These are phyloP conservation scores for Heimioporus sp. DNA, from an alignment of 768 basidiomycete genomes.

Conservation along the genomic window DNA sequence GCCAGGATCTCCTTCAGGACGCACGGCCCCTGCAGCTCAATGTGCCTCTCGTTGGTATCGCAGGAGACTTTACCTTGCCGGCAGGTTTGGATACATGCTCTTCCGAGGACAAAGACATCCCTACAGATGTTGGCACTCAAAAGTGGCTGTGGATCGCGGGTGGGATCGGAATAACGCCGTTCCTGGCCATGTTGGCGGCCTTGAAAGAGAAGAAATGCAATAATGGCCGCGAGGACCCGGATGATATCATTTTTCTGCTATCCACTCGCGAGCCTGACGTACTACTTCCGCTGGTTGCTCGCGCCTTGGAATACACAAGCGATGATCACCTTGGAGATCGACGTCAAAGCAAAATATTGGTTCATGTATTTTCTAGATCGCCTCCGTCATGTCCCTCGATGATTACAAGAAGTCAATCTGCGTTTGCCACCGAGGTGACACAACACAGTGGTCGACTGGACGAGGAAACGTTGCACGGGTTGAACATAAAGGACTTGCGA, in stretches of 20 bases:
- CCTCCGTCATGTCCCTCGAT: neutral
- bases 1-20: constrained; percentile 43
- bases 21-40: constrained; percentile 36
- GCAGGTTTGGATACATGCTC: neutral
- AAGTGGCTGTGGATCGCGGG: constrained; percentile 57
- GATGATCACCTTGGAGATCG: neutral
- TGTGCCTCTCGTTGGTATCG: constrained; percentile 49
- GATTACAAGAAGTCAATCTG: constrained; percentile 10
- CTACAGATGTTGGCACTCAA: neutral
- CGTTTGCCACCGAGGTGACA: constrained; percentile 10
- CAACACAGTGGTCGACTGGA: constrained; percentile 21
- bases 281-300: constrained; percentile 38
- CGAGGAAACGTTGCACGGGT: constrained; percentile 1
- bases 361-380: constrained; percentile 41
- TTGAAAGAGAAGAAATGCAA: neutral
- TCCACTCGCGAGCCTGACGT: constrained; percentile 56
- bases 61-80: constrained; percentile 49
- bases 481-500: constrained; percentile 10
- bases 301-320: constrained; percentile 1
- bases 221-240: neutral
- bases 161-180: constrained; percentile 67
- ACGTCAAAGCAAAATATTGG: constrained; percentile 15
- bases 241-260: constrained; percentile 45
- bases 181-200: constrained; percentile 51
- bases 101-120: neutral